Base-by-base conservation (phyloP, 2,329 filamentous ascomycete species). In the Epichloe typhina region DNA sequence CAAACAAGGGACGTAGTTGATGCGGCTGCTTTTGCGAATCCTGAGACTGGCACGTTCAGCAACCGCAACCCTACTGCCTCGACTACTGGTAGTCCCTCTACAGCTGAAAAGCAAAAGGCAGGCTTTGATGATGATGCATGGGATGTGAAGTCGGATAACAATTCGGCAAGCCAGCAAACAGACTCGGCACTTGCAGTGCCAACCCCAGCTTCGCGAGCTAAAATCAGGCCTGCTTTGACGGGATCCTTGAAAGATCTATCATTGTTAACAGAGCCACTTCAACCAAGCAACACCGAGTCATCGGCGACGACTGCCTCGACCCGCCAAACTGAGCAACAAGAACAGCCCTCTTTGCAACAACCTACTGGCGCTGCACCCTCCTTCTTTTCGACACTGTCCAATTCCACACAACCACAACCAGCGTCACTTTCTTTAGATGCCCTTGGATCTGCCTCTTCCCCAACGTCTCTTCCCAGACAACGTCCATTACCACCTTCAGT, bases 41-140 rank as follows among this genome's bases (percentile, higher is more conserved):
- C 77, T 47, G 72, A 73, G 3, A 63, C 36, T 41, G 53, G 56
- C 46, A 56, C 50, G 42, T 55, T 56, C 47, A 59, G 47, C 42
- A 54, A 55, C 6, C 54, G 59, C 31, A 59, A 54, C 7, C 49
- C 55, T 40, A 59, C 57, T 33, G 60, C 60, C 5, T 51, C 59
- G 23, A 39, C 57, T 17, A 51, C 57, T 4, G 50, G 54, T 15
- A 62, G 61, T 47, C 53, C 60, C 4, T 36, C 66, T 60, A 53
- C 65, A 47, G 51, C 57, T 48, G 57, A 54, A 13, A 57, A 58
- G n/a, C 33, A 39, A 13, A 41, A 23, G 31, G 71, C 74, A 53
- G 88, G 88, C 3, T 97, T 97, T 61, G 93, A 98, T 48, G 93
- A 97, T 62, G 88, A 97, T 71, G 93, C 93, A 8, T 98, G 93